Evolutionary conservation across 2,329 filamentous ascomycete genomes (phyloP).

Genomic region (Calonectria pseudoturangicola): DNA sequence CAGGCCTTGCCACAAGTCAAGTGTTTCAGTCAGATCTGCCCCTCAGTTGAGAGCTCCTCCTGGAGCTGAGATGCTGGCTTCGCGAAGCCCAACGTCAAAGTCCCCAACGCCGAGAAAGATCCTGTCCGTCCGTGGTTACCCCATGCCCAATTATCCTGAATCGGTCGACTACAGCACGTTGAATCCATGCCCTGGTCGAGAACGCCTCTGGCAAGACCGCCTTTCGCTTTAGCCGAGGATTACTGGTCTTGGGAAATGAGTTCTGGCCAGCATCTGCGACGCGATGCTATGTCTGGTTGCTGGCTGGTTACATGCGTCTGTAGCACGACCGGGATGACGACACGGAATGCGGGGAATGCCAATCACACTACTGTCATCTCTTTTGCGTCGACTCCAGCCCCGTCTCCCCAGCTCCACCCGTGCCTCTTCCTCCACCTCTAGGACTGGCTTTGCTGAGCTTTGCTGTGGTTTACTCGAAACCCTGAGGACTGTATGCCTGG

Average conservation of each 20-base stretch:
- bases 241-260: conserved; percentile 28
- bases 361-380: conserved; percentile 38
- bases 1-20: conserved; percentile 22
- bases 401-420: conserved; percentile 16
- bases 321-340: conserved; percentile 57
- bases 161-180: conserved; percentile 23
- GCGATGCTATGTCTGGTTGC: conserved; percentile 48
- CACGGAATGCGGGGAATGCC: conserved; percentile 59
- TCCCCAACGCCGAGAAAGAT: conserved; percentile 13
- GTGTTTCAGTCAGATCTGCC: conserved; percentile 30
- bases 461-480: conserved; percentile 19
- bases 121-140: conserved; percentile 12
- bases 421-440: conserved; percentile 22
- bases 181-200: conserved; percentile 50
- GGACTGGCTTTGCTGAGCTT: not conserved
- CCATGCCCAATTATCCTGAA: conserved; percentile 16
- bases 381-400: conserved; percentile 7
- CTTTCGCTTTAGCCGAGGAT: conserved; percentile 17
- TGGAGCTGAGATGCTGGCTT: not conserved
- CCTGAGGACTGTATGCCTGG: not conserved
- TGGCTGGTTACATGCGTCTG: conserved; percentile 51
- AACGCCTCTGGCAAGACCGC: not conserved
- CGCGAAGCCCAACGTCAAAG: conserved; percentile 4
- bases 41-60: conserved; percentile 18
- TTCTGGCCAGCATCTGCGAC: conserved; percentile 36